These are phyloP conservation scores for Mucor saturninus DNA, from an alignment of 371 early-diverging fungal species.

Conservation along the genomic window DNA sequence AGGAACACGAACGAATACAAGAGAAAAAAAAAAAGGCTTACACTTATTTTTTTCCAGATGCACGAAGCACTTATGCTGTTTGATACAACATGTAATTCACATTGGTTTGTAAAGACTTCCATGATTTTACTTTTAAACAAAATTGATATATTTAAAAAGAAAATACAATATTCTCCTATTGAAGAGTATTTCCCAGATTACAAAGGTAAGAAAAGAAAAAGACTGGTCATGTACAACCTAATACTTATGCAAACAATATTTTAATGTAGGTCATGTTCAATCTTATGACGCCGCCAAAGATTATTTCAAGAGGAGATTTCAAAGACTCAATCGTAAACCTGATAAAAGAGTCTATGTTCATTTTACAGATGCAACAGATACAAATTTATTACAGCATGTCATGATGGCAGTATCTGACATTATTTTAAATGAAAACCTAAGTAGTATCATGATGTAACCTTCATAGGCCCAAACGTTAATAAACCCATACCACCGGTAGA, in stretches of 20 bases:
- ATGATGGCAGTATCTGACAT: conserved; percentile 66
- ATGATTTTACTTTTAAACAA: conserved; percentile 97
- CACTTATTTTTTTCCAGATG: conserved; percentile 64
- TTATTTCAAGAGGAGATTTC: conserved; percentile 48
- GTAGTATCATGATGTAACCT: conserved; percentile 34
- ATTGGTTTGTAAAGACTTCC: conserved; percentile 91
- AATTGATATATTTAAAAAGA: conserved; percentile 91
- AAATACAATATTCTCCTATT: conserved; percentile 79
- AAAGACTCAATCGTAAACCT: conserved; percentile 44
- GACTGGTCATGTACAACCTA: not conserved
- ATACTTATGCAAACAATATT: not conserved
- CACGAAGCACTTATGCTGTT: conserved; percentile 94
- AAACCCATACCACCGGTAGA: conserved; percentile 1
- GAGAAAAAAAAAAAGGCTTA: conserved; percentile 12
- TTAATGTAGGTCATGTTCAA: conserved; percentile 28
- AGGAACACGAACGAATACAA: not conserved
- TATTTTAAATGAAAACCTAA: conserved; percentile 57
- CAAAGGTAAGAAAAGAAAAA: conserved; percentile 46
- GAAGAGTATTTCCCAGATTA: conserved; percentile 90
- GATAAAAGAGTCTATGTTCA: conserved; percentile 63
- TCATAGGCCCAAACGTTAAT: not conserved
- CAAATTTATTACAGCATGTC: conserved; percentile 58
- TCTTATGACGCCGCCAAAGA: conserved; percentile 33
- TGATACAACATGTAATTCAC: conserved; percentile 93
- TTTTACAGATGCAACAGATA: conserved; percentile 68